Conservation (phyloP, 139 green algal genomes). For the Tetraselmis chui region DNA sequence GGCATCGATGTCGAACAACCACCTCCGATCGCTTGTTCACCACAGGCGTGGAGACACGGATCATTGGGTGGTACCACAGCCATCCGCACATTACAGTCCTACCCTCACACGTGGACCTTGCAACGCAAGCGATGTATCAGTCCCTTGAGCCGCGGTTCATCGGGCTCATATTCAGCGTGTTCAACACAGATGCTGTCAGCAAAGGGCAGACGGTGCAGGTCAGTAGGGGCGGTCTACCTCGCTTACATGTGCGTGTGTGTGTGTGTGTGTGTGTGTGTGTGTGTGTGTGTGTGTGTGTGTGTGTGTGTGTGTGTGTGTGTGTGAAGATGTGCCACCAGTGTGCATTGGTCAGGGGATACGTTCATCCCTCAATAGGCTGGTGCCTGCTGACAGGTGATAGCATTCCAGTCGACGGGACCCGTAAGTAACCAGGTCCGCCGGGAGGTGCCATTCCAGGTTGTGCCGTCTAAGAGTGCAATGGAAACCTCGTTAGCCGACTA, state of each 20-base stretch:
- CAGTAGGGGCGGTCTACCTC: not conserved
- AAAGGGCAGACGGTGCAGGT: not conserved
- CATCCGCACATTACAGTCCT: conserved; percentile 84
- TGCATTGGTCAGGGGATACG: not conserved
- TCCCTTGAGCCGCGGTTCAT: conserved; percentile 67
- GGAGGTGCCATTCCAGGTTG: not conserved
- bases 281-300: not conserved
- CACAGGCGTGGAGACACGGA: conserved; percentile 25
- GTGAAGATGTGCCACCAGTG: not conserved
- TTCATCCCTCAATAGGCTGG: not conserved
- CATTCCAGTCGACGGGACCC: conserved; percentile 36
- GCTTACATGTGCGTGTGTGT: conserved; percentile 9
- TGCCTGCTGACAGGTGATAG: conserved; percentile 25
- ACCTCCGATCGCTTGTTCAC: too few relatives aligned
- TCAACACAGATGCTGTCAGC: conserved; percentile 46
- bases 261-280: not conserved
- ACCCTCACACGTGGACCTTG: conserved; percentile 68
- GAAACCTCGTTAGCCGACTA: not conserved
- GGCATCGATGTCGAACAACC: too few relatives aligned
- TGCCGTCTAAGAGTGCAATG: not conserved
- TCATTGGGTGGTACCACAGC: conserved; percentile 80
- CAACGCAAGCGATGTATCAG: conserved; percentile 77
- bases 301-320: not conserved
- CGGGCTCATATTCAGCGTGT: conserved; percentile 73
- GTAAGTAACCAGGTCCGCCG: not conserved